These are phyloP conservation scores for Kodamaea suecica DNA, from an alignment of 1,139 yeast species.

Conservation along the genomic window DNA sequence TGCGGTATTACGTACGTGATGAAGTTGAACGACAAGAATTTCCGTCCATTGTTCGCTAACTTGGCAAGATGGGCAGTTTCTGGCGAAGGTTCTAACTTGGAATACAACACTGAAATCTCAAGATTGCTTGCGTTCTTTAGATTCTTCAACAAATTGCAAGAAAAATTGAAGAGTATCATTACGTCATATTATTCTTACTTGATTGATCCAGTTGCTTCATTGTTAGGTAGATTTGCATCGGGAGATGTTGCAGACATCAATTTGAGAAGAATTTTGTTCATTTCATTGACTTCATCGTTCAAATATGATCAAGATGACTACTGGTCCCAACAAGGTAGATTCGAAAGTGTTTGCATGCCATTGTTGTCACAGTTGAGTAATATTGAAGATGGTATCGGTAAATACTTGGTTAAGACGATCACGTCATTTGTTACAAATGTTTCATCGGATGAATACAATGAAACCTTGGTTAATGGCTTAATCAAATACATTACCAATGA, in stretches of 20 bases:
- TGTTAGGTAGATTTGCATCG: slow-evolving; percentile 48
- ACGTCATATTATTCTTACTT: slow-evolving; percentile 86
- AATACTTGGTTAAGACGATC: slow-evolving; percentile 75
- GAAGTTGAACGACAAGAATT: slow-evolving; percentile 89
- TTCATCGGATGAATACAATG: slow-evolving; percentile 81
- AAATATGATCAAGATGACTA: slow-evolving; percentile 89
- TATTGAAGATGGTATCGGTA: slow-evolving; percentile 69
- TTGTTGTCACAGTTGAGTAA: slow-evolving; percentile 63
- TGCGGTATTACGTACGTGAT: slow-evolving; percentile 76
- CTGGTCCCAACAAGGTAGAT: slow-evolving; percentile 88
- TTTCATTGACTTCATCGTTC: slow-evolving; percentile 73
- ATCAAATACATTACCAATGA: slow-evolving; percentile 39
- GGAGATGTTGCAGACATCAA: slow-evolving; percentile 49
- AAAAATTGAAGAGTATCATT: slow-evolving; percentile 77
- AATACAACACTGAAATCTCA: slow-evolving; percentile 45
- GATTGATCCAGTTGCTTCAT: slow-evolving; percentile 62
- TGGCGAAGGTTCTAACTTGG: slow-evolving; percentile 62
- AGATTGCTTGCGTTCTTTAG: slow-evolving; percentile 75
- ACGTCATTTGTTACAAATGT: slow-evolving; percentile 71
- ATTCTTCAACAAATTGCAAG: slow-evolving; percentile 82
- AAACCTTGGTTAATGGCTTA: slow-evolving; percentile 37
- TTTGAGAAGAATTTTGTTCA: slow-evolving; percentile 67
- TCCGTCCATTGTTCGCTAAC: slow-evolving; percentile 86
- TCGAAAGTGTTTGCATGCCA: slow-evolving; percentile 62
- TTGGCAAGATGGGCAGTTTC: slow-evolving; percentile 92